Evolutionary conservation across 108 stramenopile species (phyloP).

Genomic region (Phaeodactylum tricornutum): DNA sequence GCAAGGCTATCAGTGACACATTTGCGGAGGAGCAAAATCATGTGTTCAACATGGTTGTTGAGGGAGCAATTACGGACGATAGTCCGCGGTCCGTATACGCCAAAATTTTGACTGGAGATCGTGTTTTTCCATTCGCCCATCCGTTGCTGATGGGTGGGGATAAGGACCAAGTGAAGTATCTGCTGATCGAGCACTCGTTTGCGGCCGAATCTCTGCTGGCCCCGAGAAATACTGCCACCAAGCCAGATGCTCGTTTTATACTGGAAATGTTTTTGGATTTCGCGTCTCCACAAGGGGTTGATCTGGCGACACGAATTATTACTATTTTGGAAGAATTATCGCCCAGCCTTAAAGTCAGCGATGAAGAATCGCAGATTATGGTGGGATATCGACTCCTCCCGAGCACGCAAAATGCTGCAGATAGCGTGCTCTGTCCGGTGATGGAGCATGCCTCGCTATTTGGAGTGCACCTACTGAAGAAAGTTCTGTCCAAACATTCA

Average conservation of each 20-base stretch:
- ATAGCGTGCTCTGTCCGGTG: constrained; percentile 20
- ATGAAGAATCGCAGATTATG: not conserved
- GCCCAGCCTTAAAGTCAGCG: not conserved
- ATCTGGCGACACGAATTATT: no score
- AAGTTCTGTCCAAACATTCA: no score
- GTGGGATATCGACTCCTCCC: constrained; percentile 56
- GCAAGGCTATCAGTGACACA: constrained; percentile 26
- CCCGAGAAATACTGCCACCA: constrained; percentile 3
- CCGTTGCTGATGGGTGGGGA: constrained; percentile 31
- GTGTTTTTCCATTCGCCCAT: constrained; percentile 44
- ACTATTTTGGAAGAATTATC: no score
- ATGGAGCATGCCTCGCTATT: constrained; percentile 18
- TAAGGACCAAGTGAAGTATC: constrained; percentile 17
- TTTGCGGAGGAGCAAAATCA: constrained; percentile 51
- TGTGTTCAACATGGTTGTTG: constrained; percentile 37
- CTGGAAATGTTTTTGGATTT: constrained; percentile 1
- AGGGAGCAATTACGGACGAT: constrained; percentile 53
- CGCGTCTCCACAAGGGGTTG: not conserved
- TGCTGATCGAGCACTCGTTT: constrained; percentile 23
- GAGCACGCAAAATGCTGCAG: constrained; percentile 15
- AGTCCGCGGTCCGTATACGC: constrained; percentile 61
- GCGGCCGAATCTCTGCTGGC: constrained; percentile 31
- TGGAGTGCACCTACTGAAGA: constrained; percentile 15
- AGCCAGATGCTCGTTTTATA: not conserved
- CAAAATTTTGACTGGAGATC: constrained; percentile 39